These are phyloP conservation scores for Pharus latifolius DNA, from an alignment of 176 grass and related monocot species.

Conservation along the genomic window DNA sequence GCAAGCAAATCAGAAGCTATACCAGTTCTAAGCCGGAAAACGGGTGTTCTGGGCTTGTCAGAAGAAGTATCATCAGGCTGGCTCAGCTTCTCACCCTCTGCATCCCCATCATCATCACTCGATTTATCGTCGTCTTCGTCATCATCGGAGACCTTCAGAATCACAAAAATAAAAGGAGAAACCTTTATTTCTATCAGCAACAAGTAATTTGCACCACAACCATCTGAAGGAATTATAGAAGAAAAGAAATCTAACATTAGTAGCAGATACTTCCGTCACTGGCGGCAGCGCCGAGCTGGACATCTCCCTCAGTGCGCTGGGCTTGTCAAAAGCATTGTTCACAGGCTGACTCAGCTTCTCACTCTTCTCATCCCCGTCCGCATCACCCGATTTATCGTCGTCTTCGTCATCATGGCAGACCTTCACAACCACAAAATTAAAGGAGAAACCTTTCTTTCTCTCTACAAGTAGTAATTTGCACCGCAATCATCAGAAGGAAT, in stretches of 20 bases:
- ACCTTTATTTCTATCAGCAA: not conserved
- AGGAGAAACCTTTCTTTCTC: too few relatives aligned
- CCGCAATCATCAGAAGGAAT: not conserved
- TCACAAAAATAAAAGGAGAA: not conserved
- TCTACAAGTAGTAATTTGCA: too few relatives aligned
- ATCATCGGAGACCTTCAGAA: constrained; percentile 44
- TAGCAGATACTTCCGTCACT: constrained; percentile 17
- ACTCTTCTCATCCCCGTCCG: constrained; percentile 23
- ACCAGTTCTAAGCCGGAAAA: constrained; percentile 54
- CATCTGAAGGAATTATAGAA: not conserved
- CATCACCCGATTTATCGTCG: constrained; percentile 29
- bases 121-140: constrained; percentile 57
- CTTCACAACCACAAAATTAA: constrained; percentile 17
- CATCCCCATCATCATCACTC: constrained; percentile 29
- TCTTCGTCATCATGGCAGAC: constrained; percentile 57
- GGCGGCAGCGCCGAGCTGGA: not conserved
- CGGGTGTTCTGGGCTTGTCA: constrained; percentile 40
- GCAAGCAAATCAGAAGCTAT: not conserved
- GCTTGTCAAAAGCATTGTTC: constrained; percentile 28
- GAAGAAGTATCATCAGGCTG: constrained; percentile 8
- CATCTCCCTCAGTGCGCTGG: constrained; percentile 18
- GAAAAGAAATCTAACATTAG: constrained; percentile 23
- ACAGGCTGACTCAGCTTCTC: constrained; percentile 30
- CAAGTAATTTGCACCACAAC: not conserved
- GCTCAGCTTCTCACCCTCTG: constrained; percentile 43